Base-by-base conservation (phyloP, 257 asterid genomes). In the Prunella vulgaris region DNA sequence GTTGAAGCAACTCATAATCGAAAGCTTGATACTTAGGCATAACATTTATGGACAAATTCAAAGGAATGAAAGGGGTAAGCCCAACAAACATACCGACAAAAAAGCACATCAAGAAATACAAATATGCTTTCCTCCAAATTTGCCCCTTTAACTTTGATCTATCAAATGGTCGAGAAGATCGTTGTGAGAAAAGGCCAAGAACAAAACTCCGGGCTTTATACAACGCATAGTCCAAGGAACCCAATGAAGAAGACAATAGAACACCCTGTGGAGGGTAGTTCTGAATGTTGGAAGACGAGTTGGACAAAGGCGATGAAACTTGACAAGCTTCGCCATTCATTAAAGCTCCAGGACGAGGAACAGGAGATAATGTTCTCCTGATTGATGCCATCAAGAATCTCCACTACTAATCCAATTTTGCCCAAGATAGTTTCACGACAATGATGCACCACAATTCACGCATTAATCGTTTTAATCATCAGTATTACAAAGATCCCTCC, bases 311-410 rank as follows among this genome's bases (percentile, higher is more conserved):
- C 33, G 96, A 85, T 9, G 96, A 81, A 17, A 79, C 81, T 44
- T 85, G 79, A 48, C 73, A 76, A 7, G 87, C 90, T 75, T 88
- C 94, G 10, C 87, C 90, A 49, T 79, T 82, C 76, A 76, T 25
- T 62, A 80, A 4, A 49, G 71, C 60, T 53, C 90, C 87, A 0
- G 83, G 84, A 14, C 89, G 82, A 70, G 89, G 85, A 69, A 85
- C 84, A 3, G 90, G 93, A 21, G 90, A 85, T 66, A 85, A 33
- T 25, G 90, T 77, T 74, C 97, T 79, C 77, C 97, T 79, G 60
- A 88, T 81, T 13, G 90, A 90, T 60, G 96, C 92, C 96, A 90
- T 90, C 28, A 79, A 37, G 37, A 53, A 30, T 40, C 69, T 75
- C 56, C 33, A 46, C 5, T 6, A 40, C 42, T 1, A 56, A 46